Base-by-base conservation (phyloP, 2,329 filamentous ascomycete genomes). In the Bipolaris cookei region DNA sequence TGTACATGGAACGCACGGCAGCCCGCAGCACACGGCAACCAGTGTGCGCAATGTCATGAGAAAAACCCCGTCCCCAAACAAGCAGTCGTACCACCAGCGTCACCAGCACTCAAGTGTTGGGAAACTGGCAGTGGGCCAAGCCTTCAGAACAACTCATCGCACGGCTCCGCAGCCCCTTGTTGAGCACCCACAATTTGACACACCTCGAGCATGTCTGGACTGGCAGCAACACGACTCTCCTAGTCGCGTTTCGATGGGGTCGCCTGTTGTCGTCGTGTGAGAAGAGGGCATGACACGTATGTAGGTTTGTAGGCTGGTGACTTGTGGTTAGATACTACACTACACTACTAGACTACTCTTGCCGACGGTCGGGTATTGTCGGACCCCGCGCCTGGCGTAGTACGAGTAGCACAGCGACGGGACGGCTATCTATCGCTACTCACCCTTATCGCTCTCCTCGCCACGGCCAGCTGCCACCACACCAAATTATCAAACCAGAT, bases 401-500 rank as follows among this genome's bases (percentile, higher is more conserved):
- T 23, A 32, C 38, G 18, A 30, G 46, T 28, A 51, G 25, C 49
- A 37, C 56, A 35, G 55, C 58, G 50, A 62, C 61, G 55, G 61
- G 51, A 62, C 61, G 55, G 61, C 53, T 61, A 52, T 53, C 54
- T 43, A 48, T 48, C 45, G 32, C 45, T 39, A 38, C 45, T 50
- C 41, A 38, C 51, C 57, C 62, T 63, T 63, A 63, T 63, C 61
- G 51, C 51, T 56, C 42, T 50, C 54, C 46, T 52, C 44, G 37
- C 53, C 23, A 34, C 47, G 51, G 53, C 56, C 55, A 53, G 30
- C 48, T 47, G 50, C 59, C 55, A 64, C 63, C 63, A 47, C 61
- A 62, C 61, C 51, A 51, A 45, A 63, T 62, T 63, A 58, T 62
- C 51, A 62, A 62, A 54, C 21, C 50, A 23, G 18, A 51, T 56